Percentiles rank a stretch among this genome's conserved stretches.
Evolutionary conservation across 441 rosid genomes (phyloP).

Genomic region (Arabidopsis lyrata): DNA sequence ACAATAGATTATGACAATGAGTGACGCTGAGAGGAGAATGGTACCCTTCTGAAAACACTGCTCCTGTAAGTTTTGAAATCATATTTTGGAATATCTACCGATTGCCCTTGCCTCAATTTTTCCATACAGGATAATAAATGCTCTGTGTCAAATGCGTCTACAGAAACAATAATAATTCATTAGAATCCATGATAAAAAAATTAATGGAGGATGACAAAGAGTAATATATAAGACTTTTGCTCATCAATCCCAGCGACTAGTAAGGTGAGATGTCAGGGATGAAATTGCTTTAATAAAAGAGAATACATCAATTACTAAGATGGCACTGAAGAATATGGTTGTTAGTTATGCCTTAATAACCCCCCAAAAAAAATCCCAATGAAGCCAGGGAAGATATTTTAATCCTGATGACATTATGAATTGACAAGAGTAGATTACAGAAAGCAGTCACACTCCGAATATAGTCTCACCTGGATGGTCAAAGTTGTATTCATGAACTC

Average conservation of each 20-base stretch:
- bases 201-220: not conserved
- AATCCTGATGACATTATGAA: too few species aligned
- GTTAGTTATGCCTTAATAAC: slow-evolving; percentile 20
- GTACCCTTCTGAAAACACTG: slow-evolving; percentile 83
- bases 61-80: slow-evolving; percentile 95
- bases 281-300: slow-evolving; percentile 1
- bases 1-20: slow-evolving; percentile 11
- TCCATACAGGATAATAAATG: slow-evolving; percentile 78
- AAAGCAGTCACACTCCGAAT: slow-evolving; percentile 11
- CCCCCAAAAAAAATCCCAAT: slow-evolving; percentile 6
- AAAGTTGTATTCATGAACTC: slow-evolving; percentile 96
- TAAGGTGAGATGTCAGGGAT: slow-evolving; percentile 3
- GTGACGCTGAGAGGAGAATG: slow-evolving; percentile 28
- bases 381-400: too few species aligned
- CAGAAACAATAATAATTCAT: slow-evolving; percentile 22
- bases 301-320: slow-evolving; percentile 14
- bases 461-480: slow-evolving; percentile 97
- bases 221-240: not conserved
- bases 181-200: slow-evolving; percentile 3
- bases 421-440: slow-evolving; percentile 22
- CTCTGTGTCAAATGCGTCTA: slow-evolving; percentile 97
- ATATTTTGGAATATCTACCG: slow-evolving; percentile 94
- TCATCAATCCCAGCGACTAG: slow-evolving; percentile 27
- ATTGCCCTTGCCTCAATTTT: slow-evolving; percentile 83
- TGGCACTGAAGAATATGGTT: slow-evolving; percentile 9